Evolutionary conservation across 306 rosid species (phyloP), one percentile per base, ranked within the genome.

Genomic region (Vigna reflexopilosa): DNA sequence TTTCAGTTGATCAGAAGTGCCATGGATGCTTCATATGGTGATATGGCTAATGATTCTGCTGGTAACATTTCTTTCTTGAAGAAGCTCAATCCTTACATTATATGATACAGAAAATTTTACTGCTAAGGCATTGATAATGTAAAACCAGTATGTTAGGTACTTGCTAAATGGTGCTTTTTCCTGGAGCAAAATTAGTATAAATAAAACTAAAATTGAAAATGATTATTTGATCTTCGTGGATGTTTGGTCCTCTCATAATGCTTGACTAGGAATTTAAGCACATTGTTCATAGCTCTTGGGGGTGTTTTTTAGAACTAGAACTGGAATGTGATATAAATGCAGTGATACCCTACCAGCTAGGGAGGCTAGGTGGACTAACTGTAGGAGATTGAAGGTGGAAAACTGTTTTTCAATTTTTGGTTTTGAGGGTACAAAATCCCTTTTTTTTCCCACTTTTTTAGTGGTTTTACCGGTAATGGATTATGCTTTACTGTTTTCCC

Each of bases 11-110:
- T 90, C 72, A 91, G 76, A 87, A 79, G 91, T 81, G 89, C 97
- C 42, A 87, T 84, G 92, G 98, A 95, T 85, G 96, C 98, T 82
- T 95, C 98, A 48, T 87, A 55, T 47, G 93, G 91, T 50, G 95
- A 94, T 82, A 83, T 82, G 86, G 44, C 91, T 36, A 81, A 89
- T 63, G 93, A 86, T 76, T 87, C 92, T 50, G 0, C 92, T 6
- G 98, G 96, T 90, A 88, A 85, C 49, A 77, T 67, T 82, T 72
- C 61, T 50, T 49, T 84, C 74, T 75, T 71, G 22, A 58, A 32
- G 55, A 17, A 75, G 7, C 48, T 59, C 57, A 51, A 16, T 51
- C 55, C 38, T 61, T 30, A 19, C 70, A 47, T 79, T 44, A 16
- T 28, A 48, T 73, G 44, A 24, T 72, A 16, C n/a, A 15, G 16